phyloP scores from a whole-genome alignment of 495 filamentous ascomycete species.

The Penicillium flavigenum region DNA sequence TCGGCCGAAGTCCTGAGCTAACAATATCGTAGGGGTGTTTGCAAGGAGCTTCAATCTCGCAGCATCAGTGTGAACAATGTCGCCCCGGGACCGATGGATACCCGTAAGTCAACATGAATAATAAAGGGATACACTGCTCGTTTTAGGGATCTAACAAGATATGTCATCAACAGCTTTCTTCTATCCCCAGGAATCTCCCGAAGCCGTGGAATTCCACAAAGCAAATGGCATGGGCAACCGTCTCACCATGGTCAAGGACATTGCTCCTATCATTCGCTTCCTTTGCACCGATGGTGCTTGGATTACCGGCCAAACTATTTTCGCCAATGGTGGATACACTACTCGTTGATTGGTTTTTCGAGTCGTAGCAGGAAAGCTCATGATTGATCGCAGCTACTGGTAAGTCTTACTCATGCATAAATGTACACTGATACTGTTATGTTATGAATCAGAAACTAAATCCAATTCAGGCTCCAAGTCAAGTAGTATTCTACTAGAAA shows the following conservation, averaged over 20 bases:
- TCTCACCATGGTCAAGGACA: constrained; percentile 36
- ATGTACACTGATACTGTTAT: too few species aligned
- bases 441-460: too few species aligned
- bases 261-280: constrained; percentile 39
- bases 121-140: too few species aligned
- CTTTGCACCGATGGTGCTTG: constrained; percentile 40
- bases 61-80: constrained; percentile 37
- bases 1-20: too few species aligned
- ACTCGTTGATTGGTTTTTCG: constrained; percentile 23
- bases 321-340: constrained; percentile 45
- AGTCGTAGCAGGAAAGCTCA: too few species aligned
- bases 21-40: constrained; percentile 19
- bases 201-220: constrained; percentile 40
- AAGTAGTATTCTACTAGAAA: too few species aligned
- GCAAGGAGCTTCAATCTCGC: constrained; percentile 36
- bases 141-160: too few species aligned
- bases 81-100: constrained; percentile 42
- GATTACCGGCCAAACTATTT: constrained; percentile 45
- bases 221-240: constrained; percentile 36
- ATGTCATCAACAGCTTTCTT: too few species aligned
- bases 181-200: constrained; percentile 37
- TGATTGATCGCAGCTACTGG: too few species aligned
- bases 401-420: too few species aligned
- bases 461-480: too few species aligned
- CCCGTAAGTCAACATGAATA: constrained; percentile 21